Evolutionary conservation across 1,284 basidiomycete genomes (phyloP).

Genomic region (Irpex sp.): DNA sequence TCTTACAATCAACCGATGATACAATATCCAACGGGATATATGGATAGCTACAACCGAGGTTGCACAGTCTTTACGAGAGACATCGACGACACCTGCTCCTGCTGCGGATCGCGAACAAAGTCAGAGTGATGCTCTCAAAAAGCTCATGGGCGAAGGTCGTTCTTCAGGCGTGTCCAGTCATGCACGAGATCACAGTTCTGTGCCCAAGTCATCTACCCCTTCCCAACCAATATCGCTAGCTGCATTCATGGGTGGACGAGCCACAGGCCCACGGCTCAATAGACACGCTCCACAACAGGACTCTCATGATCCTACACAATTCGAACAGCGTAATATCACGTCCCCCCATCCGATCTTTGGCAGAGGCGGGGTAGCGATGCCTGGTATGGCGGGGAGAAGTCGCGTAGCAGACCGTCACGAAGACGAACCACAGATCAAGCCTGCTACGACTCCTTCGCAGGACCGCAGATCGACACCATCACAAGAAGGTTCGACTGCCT

Average conservation of each 20-base stretch:
- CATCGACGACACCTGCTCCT: constrained; percentile 10
- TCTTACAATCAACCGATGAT: not conserved
- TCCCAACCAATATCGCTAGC: constrained; percentile 63
- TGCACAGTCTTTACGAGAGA: constrained; percentile 20
- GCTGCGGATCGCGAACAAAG: constrained; percentile 34
- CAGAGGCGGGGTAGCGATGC: constrained; percentile 66
- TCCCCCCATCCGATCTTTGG: constrained; percentile 73
- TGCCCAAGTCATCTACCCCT: not conserved
- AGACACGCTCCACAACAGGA: constrained; percentile 69
- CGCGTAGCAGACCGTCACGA: constrained; percentile 13
- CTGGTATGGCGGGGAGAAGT: constrained; percentile 49
- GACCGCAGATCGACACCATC: constrained; percentile 19
- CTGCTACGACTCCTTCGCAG: constrained; percentile 1
- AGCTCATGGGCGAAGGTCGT: constrained; percentile 28
- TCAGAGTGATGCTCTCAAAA: constrained; percentile 45
- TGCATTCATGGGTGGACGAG: constrained; percentile 72
- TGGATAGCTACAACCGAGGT: constrained; percentile 20
- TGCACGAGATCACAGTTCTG: not conserved
- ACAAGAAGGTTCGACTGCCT: constrained; percentile 19
- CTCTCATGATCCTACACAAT: constrained; percentile 59
- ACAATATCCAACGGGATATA: not conserved
- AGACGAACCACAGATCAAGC: constrained; percentile 1
- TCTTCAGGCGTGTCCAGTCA: not conserved
- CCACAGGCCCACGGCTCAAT: constrained; percentile 67
- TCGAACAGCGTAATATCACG: constrained; percentile 52